Percentiles rank a stretch among this genome's conserved stretches.
Conservation (phyloP, 257 asterid genomes). For the Anisodus acutangulus region DNA sequence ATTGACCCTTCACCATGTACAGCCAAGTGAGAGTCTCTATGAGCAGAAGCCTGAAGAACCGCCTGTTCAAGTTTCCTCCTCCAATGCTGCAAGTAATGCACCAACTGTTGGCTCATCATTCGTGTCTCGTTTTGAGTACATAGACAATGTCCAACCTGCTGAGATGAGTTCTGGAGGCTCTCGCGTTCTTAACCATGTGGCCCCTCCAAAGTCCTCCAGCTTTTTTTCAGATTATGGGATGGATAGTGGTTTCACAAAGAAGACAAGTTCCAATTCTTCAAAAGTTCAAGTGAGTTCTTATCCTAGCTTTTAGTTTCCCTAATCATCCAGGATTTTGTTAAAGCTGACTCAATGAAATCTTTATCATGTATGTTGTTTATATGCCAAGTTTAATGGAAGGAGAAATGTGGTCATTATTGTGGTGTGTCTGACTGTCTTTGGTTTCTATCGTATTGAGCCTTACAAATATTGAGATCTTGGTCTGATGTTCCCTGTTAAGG, state of each 20-base stretch:
- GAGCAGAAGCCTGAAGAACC: constrained; percentile 95
- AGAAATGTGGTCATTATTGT: neutral
- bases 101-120: constrained; percentile 56
- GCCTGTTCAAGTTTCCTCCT: constrained; percentile 63
- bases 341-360: neutral
- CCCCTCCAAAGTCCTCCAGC: constrained; percentile 67
- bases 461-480: constrained; percentile 1
- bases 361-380: neutral
- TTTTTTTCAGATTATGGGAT: constrained; percentile 91
- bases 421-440: constrained; percentile 18
- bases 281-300: constrained; percentile 69
- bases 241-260: constrained; percentile 85
- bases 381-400: neutral
- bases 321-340: neutral
- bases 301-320: neutral
- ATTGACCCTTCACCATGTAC: constrained; percentile 35
- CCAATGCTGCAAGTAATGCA: constrained; percentile 52
- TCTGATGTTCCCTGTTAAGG: constrained; percentile 7
- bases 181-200: constrained; percentile 63
- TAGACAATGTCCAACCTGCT: constrained; percentile 68
- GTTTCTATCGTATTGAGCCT: neutral
- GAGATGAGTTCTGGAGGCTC: constrained; percentile 71
- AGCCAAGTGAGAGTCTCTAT: constrained; percentile 90
- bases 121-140: constrained; percentile 83
- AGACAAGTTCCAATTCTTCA: constrained; percentile 63